phyloP scores from a whole-genome alignment of 2,329 filamentous ascomycete species.

The Dissoconium aciculare region DNA sequence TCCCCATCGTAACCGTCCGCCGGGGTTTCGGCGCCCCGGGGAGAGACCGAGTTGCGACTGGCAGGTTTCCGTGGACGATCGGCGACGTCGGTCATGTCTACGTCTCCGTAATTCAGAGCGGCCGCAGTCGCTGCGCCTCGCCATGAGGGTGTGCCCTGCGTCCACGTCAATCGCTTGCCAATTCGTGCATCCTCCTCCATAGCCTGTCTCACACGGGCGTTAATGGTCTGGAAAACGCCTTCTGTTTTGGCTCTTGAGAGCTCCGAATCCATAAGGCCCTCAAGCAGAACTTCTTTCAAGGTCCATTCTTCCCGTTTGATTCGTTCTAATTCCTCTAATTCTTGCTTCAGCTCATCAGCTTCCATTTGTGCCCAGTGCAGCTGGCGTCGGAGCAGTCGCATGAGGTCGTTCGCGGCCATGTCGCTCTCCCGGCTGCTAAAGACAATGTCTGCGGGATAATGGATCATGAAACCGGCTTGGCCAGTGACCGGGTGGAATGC shows the following conservation, averaged over 20 bases:
- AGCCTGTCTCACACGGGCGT: conserved; percentile 20
- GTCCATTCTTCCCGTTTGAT: conserved; percentile 58
- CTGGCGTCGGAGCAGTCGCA: conserved; percentile 47
- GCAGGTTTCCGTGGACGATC: conserved; percentile 12
- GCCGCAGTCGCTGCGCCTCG: conserved; percentile 5
- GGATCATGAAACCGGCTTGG: conserved; percentile 30
- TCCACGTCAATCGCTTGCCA: conserved; percentile 21
- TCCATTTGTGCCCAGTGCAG: conserved; percentile 59
- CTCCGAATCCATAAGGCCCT: conserved; percentile 57
- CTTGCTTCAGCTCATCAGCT: conserved; percentile 45
- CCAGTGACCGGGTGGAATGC: conserved; percentile 46
- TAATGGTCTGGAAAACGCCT: conserved; percentile 22
- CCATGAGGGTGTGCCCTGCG: conserved; percentile 13
- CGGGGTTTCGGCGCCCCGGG: conserved; percentile 19
- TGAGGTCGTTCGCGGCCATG: conserved; percentile 52
- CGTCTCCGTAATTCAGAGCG: conserved; percentile 3
- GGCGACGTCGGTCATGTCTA: conserved; percentile 7
- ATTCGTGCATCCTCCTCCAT: conserved; percentile 26
- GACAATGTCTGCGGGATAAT: conserved; percentile 42
- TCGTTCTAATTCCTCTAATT: conserved; percentile 53
- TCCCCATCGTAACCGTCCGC: conserved; percentile 15
- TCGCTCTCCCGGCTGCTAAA: conserved; percentile 52
- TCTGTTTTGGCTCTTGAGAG: conserved; percentile 34
- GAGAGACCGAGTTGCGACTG: conserved; percentile 3
- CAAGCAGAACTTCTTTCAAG: conserved; percentile 64